Percentiles rank a stretch among this genome's conserved stretches.
phyloP scores from a whole-genome alignment of 371 early-diverging fungal species.

The Sporodiniella umbellata region DNA sequence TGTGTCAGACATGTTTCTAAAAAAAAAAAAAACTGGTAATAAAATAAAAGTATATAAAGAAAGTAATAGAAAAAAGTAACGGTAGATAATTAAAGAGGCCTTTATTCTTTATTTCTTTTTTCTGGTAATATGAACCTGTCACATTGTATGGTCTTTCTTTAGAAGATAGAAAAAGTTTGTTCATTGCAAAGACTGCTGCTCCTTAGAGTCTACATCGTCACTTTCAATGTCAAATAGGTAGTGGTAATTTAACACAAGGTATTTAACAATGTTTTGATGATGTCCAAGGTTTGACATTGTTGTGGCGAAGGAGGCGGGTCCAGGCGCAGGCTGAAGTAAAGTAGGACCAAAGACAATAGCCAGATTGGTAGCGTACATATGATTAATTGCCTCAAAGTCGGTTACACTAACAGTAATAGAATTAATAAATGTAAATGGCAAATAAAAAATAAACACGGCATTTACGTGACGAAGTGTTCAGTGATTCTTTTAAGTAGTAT shows the following conservation, averaged over 20 bases:
- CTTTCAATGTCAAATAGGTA: constrained; percentile 79
- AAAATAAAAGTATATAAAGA: too few relatives aligned
- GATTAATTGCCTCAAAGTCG: constrained; percentile 78
- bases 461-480: constrained; percentile 74
- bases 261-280: constrained; percentile 77
- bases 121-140: too few relatives aligned
- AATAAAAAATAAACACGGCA: neutral
- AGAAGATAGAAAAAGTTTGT: too few relatives aligned
- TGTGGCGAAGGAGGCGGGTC: constrained; percentile 63
- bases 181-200: neutral
- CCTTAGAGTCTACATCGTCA: constrained; percentile 35
- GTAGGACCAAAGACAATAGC: constrained; percentile 89
- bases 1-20: too few relatives aligned
- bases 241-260: constrained; percentile 79
- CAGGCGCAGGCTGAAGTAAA: constrained; percentile 71
- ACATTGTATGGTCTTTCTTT: neutral
- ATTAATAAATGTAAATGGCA: neutral
- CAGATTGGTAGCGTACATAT: constrained; percentile 85
- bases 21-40: too few relatives aligned
- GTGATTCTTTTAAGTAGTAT: constrained; percentile 65
- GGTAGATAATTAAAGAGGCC: too few relatives aligned
- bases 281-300: constrained; percentile 82
- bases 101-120: too few relatives aligned
- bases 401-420: constrained; percentile 54
- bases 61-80: too few relatives aligned